phyloP scores from a whole-genome alignment of 805 yeast species.

The Cyberlindnera galapagoensis region DNA sequence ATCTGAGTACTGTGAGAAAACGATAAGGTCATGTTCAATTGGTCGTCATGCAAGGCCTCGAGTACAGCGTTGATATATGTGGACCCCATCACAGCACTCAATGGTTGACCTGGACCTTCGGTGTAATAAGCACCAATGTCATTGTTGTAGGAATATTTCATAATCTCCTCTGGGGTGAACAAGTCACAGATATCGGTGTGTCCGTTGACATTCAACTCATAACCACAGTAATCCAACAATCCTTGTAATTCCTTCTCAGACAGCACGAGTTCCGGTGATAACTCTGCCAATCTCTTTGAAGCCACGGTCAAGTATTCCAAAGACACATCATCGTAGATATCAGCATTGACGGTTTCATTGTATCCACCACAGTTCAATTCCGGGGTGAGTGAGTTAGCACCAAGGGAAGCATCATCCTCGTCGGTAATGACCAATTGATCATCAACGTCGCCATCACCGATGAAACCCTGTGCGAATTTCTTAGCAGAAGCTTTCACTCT shows the following conservation, averaged over 20 bases:
- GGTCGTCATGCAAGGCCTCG: slow-evolving; percentile 42
- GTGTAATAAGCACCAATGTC: slow-evolving; percentile 57
- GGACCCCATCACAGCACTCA: slow-evolving; percentile 47
- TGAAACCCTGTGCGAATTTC: slow-evolving; percentile 42
- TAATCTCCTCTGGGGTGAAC: slow-evolving; percentile 62
- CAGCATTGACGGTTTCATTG: slow-evolving; percentile 24
- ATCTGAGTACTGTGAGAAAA: slow-evolving; percentile 74
- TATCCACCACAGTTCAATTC: slow-evolving; percentile 32
- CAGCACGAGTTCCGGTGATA: slow-evolving; percentile 46
- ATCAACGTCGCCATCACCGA: slow-evolving; percentile 35
- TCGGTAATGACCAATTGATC: slow-evolving; percentile 33
- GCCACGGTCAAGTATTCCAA: slow-evolving; percentile 19
- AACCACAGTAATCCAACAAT: slow-evolving; percentile 63
- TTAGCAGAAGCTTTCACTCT: slow-evolving; percentile 42
- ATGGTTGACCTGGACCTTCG: slow-evolving; percentile 45
- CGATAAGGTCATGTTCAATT: slow-evolving; percentile 53
- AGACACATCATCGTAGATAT: slow-evolving; percentile 22
- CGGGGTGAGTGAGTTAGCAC: slow-evolving; percentile 47
- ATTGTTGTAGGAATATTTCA: slow-evolving; percentile 50
- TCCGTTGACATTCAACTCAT: slow-evolving; percentile 67
- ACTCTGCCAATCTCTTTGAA: slow-evolving; percentile 25
- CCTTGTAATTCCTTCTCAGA: slow-evolving; percentile 44
- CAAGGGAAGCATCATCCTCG: slow-evolving; percentile 31
- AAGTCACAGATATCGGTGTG: slow-evolving; percentile 59
- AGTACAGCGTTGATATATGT: slow-evolving; percentile 48